These are phyloP conservation scores for Monilinia fructigena DNA, from an alignment of 2,329 filamentous ascomycete genomes.

Conservation along the genomic window DNA sequence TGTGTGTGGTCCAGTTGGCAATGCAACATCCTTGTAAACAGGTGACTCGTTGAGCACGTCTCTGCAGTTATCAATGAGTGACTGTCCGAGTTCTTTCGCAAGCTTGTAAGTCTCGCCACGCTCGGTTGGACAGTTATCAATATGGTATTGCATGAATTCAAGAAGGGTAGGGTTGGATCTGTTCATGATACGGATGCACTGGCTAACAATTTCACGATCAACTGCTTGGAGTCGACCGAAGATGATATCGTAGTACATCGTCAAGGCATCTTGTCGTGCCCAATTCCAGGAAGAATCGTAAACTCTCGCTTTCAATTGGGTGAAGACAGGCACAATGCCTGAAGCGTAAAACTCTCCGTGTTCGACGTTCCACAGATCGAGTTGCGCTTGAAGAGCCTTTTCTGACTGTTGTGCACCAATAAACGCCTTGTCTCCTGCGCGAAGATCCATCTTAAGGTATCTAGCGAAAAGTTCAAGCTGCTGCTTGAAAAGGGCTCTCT, in stretches of 20 bases:
- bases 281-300: conserved; percentile 99
- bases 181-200: conserved; percentile 99
- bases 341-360: conserved; percentile 95
- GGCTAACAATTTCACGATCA: conserved; percentile 96
- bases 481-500: conserved; percentile 94
- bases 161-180: conserved; percentile 92
- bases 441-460: conserved; percentile 95
- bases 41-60: conserved; percentile 82
- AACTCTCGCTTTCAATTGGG: conserved; percentile 85
- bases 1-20: conserved; percentile 89
- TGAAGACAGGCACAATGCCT: conserved; percentile 93
- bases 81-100: conserved; percentile 89
- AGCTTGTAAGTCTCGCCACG: conserved; percentile 96
- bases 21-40: conserved; percentile 91
- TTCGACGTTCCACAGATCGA: conserved; percentile 92
- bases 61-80: conserved; percentile 96
- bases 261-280: conserved; percentile 94
- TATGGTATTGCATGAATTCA: conserved; percentile 99
- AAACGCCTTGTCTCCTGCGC: conserved; percentile 92
- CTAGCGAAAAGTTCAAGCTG: conserved; percentile 92
- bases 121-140: conserved; percentile 96
- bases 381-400: conserved; percentile 82
- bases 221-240: conserved; percentile 91
- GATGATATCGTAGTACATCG: conserved; percentile 99
- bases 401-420: conserved; percentile 81